Percentiles rank a stretch among this genome's conserved stretches.
Evolutionary conservation across 106 monocot genomes (phyloP).

Genomic region (Xerophyta viscosa): DNA sequence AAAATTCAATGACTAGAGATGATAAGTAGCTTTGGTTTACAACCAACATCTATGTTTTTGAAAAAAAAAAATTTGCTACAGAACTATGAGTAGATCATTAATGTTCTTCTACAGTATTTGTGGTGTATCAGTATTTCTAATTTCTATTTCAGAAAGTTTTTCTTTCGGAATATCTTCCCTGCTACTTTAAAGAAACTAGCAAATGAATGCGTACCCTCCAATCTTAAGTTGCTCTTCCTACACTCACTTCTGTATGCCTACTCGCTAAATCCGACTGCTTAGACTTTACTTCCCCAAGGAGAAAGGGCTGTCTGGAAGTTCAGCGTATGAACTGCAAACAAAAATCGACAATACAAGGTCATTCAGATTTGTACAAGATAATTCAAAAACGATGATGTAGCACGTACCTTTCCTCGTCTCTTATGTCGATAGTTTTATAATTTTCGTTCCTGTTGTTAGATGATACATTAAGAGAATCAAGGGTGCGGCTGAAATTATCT

Average conservation of each 20-base stretch:
- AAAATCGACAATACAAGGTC: not conserved
- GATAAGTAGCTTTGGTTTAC: too few relatives aligned
- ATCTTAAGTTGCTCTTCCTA: not conserved
- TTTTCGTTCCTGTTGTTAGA: constrained; percentile 14
- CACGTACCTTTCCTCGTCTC: constrained; percentile 26
- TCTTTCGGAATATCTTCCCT: too few relatives aligned
- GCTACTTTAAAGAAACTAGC: too few relatives aligned
- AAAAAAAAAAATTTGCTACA: too few relatives aligned
- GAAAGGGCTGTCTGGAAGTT: constrained; percentile 60
- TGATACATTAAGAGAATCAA: constrained; percentile 10
- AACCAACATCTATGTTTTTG: too few relatives aligned
- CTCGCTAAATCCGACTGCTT: too few relatives aligned
- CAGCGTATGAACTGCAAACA: constrained; percentile 24
- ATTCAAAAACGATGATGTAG: not conserved
- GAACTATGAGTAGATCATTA: too few relatives aligned
- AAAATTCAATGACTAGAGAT: too few relatives aligned
- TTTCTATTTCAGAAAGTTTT: too few relatives aligned
- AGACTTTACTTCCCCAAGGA: constrained; percentile 19
- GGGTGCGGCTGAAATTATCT: constrained; percentile 24
- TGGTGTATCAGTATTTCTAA: too few relatives aligned
- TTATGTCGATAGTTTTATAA: constrained; percentile 18
- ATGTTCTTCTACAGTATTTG: too few relatives aligned
- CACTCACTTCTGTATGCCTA: not conserved
- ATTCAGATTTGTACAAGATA: not conserved
- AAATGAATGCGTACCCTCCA: too few relatives aligned